Evolutionary conservation across 1,284 basidiomycete genomes (phyloP).

Genomic region (Sporisorium scitamineum): DNA sequence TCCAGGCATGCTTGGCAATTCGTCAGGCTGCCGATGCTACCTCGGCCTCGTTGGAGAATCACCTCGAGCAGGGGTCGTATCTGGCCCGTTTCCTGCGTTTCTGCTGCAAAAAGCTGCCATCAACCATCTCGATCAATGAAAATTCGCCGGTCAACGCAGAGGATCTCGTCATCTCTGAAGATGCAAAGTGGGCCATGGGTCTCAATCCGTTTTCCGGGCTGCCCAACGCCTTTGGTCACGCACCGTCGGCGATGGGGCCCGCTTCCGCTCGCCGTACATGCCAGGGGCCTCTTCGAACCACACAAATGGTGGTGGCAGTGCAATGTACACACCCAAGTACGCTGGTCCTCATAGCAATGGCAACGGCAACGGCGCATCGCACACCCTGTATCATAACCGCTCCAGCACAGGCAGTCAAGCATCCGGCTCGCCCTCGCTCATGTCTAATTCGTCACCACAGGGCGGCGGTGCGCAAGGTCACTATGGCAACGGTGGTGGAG

Average conservation of each 20-base stretch:
- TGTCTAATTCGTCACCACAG: conserved; percentile 31
- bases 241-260: background rate
- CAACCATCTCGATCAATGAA: conserved; percentile 54
- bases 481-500: conserved; percentile 8
- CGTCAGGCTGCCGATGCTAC: conserved; percentile 50
- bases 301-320: background rate
- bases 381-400: conserved; percentile 28
- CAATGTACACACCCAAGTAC: conserved; percentile 20
- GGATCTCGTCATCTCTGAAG: conserved; percentile 47
- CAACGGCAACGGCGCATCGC: conserved; percentile 16
- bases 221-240: conserved; percentile 17
- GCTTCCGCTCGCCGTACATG: conserved; percentile 28
- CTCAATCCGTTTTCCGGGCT: conserved; percentile 40
- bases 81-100: conserved; percentile 49
- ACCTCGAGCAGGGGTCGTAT: conserved; percentile 49
- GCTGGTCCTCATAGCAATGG: conserved; percentile 13
- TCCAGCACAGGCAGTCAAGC: conserved; percentile 22
- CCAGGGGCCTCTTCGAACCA: conserved; percentile 21
- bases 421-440: conserved; percentile 33
- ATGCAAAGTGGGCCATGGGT: conserved; percentile 51
- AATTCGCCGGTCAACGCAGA: conserved; percentile 53
- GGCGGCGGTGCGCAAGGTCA: conserved; percentile 14
- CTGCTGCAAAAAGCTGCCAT: conserved; percentile 54
- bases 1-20: conserved; percentile 41
- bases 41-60: conserved; percentile 42